These are phyloP conservation scores for Penicillium herquei DNA, from an alignment of 495 filamentous ascomycete genomes.

Conservation along the genomic window DNA sequence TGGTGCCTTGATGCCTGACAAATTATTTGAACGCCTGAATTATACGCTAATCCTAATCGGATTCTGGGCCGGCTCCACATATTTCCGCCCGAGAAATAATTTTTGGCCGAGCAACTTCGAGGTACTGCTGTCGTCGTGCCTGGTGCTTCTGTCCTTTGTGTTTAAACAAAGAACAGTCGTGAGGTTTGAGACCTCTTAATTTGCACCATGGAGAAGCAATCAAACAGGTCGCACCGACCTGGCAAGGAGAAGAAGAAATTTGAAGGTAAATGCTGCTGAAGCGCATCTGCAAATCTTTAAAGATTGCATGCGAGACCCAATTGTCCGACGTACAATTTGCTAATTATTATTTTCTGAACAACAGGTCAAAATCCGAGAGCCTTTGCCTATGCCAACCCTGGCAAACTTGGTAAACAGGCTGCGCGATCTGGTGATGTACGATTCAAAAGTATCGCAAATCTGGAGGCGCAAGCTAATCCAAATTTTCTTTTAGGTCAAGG, in stretches of 20 bases:
- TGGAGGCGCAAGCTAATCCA: slow-evolving; percentile 17
- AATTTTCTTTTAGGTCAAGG: slow-evolving; percentile 66
- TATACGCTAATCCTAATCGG: slow-evolving; percentile 13
- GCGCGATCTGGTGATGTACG: slow-evolving; percentile 88
- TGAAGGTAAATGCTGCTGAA: slow-evolving; percentile 37
- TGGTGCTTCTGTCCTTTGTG: slow-evolving; percentile 12
- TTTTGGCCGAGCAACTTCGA: slow-evolving; percentile 26
- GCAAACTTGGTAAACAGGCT: slow-evolving; percentile 77
- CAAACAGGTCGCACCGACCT: slow-evolving; percentile 82
- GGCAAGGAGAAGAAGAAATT: slow-evolving; percentile 90
- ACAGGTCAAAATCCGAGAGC: slow-evolving; percentile 85
- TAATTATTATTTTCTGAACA: slow-evolving; percentile 7
- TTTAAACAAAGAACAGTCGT: slow-evolving; percentile 23
- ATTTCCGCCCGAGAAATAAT: slow-evolving; percentile 38
- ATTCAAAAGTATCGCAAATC: neutral
- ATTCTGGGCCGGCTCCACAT: slow-evolving; percentile 19
- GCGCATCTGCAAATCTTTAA: slow-evolving; percentile 12
- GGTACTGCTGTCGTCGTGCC: slow-evolving; percentile 10
- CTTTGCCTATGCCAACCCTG: slow-evolving; percentile 82
- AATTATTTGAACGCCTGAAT: neutral
- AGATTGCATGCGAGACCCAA: slow-evolving; percentile 5
- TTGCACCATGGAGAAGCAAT: slow-evolving; percentile 71
- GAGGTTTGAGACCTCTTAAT: slow-evolving; percentile 35
- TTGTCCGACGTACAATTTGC: neutral
- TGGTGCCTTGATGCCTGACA: slow-evolving; percentile 12